Percentiles rank a stretch among this genome's conserved stretches.
Evolutionary conservation across 768 basidiomycete species (phyloP).

Genomic region (Suillus lakei): DNA sequence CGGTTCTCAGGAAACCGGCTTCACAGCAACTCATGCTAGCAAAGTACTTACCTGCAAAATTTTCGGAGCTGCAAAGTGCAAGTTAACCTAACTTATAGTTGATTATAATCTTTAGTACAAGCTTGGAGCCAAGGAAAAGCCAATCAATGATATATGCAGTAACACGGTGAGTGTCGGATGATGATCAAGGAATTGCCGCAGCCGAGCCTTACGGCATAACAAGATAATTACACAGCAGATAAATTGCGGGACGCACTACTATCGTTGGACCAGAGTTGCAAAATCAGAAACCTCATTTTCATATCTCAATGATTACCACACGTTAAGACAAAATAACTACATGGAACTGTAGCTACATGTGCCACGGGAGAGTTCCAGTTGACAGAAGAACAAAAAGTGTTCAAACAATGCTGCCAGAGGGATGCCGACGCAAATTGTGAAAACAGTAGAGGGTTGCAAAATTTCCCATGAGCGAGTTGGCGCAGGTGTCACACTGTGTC

Average conservation of each 20-base stretch:
- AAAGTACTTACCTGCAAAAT: neutral
- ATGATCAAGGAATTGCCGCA: neutral
- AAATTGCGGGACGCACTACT: neutral
- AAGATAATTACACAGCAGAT: neutral
- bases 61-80: slow-evolving; percentile 1
- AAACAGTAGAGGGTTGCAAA: neutral
- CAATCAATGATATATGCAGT: neutral
- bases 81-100: neutral
- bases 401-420: too few relatives aligned
- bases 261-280: too few relatives aligned
- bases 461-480: neutral
- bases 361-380: too few relatives aligned
- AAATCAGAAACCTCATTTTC: too few relatives aligned
- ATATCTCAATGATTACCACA: too few relatives aligned
- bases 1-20: slow-evolving; percentile 2
- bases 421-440: too few relatives aligned
- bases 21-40: neutral
- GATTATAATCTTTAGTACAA: neutral
- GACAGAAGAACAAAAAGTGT: too few relatives aligned
- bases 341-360: too few relatives aligned
- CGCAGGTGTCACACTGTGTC: neutral
- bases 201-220: neutral
- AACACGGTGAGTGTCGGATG: neutral
- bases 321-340: too few relatives aligned
- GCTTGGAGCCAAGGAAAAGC: neutral